These are phyloP conservation scores for Cutaneotrichosporon sp. DNA, from an alignment of 1,284 basidiomycete species.

Conservation along the genomic window DNA sequence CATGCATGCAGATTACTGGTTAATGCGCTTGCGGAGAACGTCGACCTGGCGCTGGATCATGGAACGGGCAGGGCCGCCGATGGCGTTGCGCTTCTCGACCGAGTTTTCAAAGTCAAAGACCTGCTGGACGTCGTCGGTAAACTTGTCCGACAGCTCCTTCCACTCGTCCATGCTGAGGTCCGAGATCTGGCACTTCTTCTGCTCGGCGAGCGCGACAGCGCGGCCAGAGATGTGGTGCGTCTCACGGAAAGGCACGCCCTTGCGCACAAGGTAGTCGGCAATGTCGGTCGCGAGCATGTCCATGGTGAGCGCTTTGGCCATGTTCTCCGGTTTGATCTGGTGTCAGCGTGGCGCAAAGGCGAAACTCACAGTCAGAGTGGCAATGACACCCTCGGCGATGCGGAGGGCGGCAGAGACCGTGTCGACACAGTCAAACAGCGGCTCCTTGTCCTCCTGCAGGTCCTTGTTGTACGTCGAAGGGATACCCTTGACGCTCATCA, in stretches of 20 bases:
- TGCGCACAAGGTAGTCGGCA: conserved; percentile 95
- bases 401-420: conserved; percentile 82
- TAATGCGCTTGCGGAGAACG: conserved; percentile 58
- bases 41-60: conserved; percentile 82
- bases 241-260: conserved; percentile 97
- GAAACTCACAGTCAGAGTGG: conserved; percentile 69
- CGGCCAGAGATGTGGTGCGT: conserved; percentile 97
- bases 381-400: conserved; percentile 90
- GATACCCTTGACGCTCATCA: conserved; percentile 95
- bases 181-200: conserved; percentile 70
- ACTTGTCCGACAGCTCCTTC: conserved; percentile 67
- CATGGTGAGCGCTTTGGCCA: conserved; percentile 85
- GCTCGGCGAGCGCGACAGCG: conserved; percentile 88
- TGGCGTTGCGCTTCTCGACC: conserved; percentile 88
- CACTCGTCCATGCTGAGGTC: conserved; percentile 76
- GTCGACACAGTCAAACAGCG: conserved; percentile 89
- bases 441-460: conserved; percentile 97
- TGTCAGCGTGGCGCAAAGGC: conserved; percentile 3
- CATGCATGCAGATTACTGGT: background rate
- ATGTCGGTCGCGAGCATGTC: conserved; percentile 96
- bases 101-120: conserved; percentile 92
- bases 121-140: conserved; percentile 69
- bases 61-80: conserved; percentile 80
- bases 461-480: conserved; percentile 99
- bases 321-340: conserved; percentile 81